Base-by-base conservation (phyloP, 179 eudicot genomes). In the Monotropa hypopitys region DNA sequence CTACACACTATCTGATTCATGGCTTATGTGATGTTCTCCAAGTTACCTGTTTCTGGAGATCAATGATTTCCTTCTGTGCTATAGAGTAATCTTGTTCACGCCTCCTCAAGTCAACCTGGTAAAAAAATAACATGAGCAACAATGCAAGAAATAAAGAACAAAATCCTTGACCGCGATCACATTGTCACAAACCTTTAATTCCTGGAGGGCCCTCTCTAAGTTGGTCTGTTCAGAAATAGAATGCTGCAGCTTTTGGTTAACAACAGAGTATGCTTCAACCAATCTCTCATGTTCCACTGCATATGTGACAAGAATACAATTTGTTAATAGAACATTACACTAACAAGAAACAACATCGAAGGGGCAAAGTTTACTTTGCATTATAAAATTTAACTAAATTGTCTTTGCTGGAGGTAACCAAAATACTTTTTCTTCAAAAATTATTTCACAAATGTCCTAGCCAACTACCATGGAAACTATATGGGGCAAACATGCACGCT, bases 11-110 rank as follows among this genome's bases (percentile, higher is more conserved):
- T 30, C 28, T 56, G 18, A 49, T 59, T 21, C 20, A 45, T 12
- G 13, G 21, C 18, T 43, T 76, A 32, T 21, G 4, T 47, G 21
- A 62, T 43, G 43, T 5, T 53, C 59, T 28, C 43, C 74, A 23
- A 57, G 16, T 74, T 69, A 90, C 93, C 97, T 96, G 94, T 73
- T 88, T 90, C 79, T 96, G 94, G 80, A 96, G 98, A 84, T 96
- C 99, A 66, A 76, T 71, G 57, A 87, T 88, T 87, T 96, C 99
- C 80, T 86, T 91, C 76, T 91, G 90, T 11, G 91, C 88, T 70
- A 82, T 66, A 79, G 80, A 78, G 81, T 80, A 85, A 71, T 90
- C 98, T 49, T 97, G 94, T 80, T 96, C 97, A 80, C 77, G 88
- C 85, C 87, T 91, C 83, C 82, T 93, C 81, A 90, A 77, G 32